These are phyloP conservation scores for Cordyceps pruinosa DNA, from an alignment of 2,329 filamentous ascomycete genomes.

Conservation along the genomic window DNA sequence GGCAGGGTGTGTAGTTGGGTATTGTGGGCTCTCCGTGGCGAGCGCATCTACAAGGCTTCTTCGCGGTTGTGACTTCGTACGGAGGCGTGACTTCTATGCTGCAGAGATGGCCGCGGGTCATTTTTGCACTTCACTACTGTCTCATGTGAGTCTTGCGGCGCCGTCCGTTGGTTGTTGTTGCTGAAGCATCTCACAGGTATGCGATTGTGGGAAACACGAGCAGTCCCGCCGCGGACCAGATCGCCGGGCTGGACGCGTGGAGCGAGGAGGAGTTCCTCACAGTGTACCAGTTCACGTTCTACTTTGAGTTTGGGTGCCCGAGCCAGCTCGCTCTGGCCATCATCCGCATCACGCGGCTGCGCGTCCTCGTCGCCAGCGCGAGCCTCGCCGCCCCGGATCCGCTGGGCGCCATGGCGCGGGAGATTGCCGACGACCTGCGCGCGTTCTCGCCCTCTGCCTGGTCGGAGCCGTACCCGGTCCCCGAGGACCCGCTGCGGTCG, in stretches of 20 bases:
- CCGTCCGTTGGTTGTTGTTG: background rate
- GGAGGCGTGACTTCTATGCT: background rate
- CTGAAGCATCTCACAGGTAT: background rate
- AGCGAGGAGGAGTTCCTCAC: background rate
- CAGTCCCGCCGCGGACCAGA: background rate
- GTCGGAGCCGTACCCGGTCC: background rate
- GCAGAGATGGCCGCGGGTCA: background rate
- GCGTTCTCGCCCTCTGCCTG: background rate
- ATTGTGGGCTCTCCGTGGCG: slow-evolving; percentile 2
- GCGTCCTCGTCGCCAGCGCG: background rate
- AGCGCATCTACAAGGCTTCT: background rate
- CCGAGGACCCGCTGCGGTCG: background rate
- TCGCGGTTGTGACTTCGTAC: background rate
- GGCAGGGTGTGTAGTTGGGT: background rate
- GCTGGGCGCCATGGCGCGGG: background rate
- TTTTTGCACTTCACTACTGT: background rate
- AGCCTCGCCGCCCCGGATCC: background rate
- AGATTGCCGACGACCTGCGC: background rate
- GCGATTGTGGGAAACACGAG: background rate
- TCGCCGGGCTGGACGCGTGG: background rate
- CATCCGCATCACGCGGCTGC: background rate
- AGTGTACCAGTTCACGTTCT: slow-evolving; percentile 1
- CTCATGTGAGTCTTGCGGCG: background rate
- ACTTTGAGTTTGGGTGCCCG: slow-evolving; percentile 1
- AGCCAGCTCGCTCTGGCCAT: background rate